Base-by-base conservation (phyloP, 1,139 yeast species). In the Zygoascus meyerae region DNA sequence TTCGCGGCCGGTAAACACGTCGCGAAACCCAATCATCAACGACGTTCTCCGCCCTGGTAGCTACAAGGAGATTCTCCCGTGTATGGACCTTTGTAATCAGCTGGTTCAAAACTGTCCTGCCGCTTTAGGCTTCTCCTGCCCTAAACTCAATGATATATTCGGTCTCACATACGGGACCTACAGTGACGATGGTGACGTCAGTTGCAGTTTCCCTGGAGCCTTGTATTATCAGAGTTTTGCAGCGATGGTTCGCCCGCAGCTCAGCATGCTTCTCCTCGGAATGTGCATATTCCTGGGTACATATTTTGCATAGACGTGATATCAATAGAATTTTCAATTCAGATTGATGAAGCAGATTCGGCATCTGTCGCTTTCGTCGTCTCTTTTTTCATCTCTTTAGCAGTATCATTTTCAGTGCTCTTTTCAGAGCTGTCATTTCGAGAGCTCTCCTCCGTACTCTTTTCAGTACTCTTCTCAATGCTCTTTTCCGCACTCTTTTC, bases 61-160 rank as follows among this genome's bases (percentile, higher is more conserved):
- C 17, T 92, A 90, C 64, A 83, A 73, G 56, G 98, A 92, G 64
- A 74, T 92, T 1, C 65, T 86, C 48, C 98, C 98, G 0, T 92
- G 98, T 62, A 74, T 83, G 41, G 83, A 84, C 57, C 76, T 84
- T 49, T 92, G 97, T 64, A 71, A 86, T 50, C 76, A 81, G 2
- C 77, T 92, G 9, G 94, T 83, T 2, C 74, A 89, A 48, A 85
- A 84, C 62, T 92, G 98, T 64, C 96, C 97, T 0, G 70, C 90
- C 0, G 78, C 69, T 33, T 79, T 92, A 57, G 79, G 78, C 1
- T 89, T 92, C 63, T 57, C 63, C 30, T 92, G 97, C 58, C 97
- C 97, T 57, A 61, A 55, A 28, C 34, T 36, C 18, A 50, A 52
- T 11, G 34, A 47, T 33, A 55, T 55, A 5, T 39, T 51, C 26